Conservation (phyloP, 306 rosid species). For the cucumber (Cucumis sativus) region DNA sequence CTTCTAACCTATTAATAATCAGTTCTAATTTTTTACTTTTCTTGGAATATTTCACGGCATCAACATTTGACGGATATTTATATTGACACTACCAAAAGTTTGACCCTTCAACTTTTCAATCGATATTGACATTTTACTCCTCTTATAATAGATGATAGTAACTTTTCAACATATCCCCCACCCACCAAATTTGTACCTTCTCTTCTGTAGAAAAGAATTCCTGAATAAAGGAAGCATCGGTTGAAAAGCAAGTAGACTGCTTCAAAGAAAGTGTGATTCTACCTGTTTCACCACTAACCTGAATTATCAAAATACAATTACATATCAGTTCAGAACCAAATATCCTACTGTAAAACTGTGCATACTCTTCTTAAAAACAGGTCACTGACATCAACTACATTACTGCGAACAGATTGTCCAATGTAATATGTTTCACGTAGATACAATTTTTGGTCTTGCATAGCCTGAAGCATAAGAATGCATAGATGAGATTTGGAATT, state of each 20-base stretch:
- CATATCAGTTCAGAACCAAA: background rate
- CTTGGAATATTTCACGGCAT: background rate
- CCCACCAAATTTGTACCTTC: slow-evolving; percentile 29
- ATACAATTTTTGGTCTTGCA: slow-evolving; percentile 48
- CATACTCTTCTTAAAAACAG: slow-evolving; percentile 10
- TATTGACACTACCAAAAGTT: background rate
- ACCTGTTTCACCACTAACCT: slow-evolving; percentile 51
- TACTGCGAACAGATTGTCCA: slow-evolving; percentile 92
- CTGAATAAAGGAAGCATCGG: slow-evolving; percentile 72
- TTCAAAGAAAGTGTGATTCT: slow-evolving; percentile 65
- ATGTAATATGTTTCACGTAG: slow-evolving; percentile 55
- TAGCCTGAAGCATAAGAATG: slow-evolving; percentile 37
- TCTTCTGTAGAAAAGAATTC: slow-evolving; percentile 67
- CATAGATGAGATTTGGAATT: background rate
- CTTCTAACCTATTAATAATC: background rate
- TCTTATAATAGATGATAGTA: background rate
- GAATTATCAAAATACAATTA: background rate
- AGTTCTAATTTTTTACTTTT: background rate
- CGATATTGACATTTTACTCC: background rate
- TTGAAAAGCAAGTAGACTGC: slow-evolving; percentile 68
- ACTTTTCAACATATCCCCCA: background rate
- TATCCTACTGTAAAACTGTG: background rate
- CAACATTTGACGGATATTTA: background rate
- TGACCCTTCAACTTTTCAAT: background rate
- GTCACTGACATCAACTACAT: slow-evolving; percentile 58